phyloP scores from a whole-genome alignment of 331 rosid species.

The Acacia concinna region DNA sequence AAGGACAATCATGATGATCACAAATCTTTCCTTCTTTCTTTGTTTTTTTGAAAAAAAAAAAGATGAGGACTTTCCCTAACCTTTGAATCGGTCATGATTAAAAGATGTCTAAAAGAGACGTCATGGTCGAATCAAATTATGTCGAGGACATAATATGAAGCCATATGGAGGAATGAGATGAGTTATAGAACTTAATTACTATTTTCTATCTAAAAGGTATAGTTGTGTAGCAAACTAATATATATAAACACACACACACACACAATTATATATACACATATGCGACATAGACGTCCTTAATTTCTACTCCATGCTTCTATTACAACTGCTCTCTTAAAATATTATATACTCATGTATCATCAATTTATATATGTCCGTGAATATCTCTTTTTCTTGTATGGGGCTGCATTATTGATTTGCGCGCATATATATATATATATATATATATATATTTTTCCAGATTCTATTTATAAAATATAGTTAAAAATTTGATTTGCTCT shows the following conservation, averaged over 20 bases:
- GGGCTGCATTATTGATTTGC: not conserved
- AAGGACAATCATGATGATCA: not conserved
- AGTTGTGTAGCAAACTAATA: not conserved
- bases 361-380: not conserved
- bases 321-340: not conserved
- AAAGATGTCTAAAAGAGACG: not conserved
- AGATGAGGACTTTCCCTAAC: not conserved
- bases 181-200: not conserved
- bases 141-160: not conserved
- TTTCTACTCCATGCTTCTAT: not conserved
- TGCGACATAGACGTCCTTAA: slow-evolving; percentile 1
- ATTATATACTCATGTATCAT: not conserved
- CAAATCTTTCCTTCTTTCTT: not conserved
- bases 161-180: slow-evolving; percentile 10
- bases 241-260: no score
- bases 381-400: not conserved
- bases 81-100: not conserved
- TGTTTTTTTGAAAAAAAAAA: no score
- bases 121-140: not conserved
- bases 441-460: no score
- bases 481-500: no score
- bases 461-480: no score
- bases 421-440: not conserved
- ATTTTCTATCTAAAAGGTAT: not conserved
- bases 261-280: no score